These are phyloP conservation scores for Penicillium taxi DNA, from an alignment of 495 filamentous ascomycete genomes.

Conservation along the genomic window DNA sequence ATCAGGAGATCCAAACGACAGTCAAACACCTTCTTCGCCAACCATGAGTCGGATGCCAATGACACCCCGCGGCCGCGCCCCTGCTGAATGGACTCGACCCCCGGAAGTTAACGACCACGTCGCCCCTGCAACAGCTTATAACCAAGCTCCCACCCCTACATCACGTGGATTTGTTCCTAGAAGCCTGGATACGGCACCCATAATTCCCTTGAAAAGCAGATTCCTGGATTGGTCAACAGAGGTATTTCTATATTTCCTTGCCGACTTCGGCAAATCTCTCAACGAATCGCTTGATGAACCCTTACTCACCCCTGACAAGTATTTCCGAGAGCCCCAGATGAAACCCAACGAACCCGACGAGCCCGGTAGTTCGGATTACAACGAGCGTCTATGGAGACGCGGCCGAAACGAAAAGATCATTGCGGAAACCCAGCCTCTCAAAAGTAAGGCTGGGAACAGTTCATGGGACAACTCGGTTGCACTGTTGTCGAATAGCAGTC, in stretches of 20 bases:
- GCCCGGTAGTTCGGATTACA: conserved; percentile 95
- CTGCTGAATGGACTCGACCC: conserved; percentile 63
- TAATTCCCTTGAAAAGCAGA: conserved; percentile 66
- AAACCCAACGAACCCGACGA: conserved; percentile 91
- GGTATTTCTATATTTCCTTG: conserved; percentile 34
- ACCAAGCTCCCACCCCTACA: conserved; percentile 65
- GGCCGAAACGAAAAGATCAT: conserved; percentile 90
- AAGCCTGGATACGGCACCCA: conserved; percentile 45
- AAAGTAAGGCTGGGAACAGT: conserved; percentile 71
- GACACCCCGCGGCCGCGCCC: conserved; percentile 49
- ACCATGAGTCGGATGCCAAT: conserved; percentile 36
- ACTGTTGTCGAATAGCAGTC: conserved; percentile 77
- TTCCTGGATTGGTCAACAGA: conserved; percentile 96
- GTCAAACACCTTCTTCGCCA: conserved; percentile 26
- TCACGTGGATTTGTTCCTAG: conserved; percentile 63
- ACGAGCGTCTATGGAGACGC: conserved; percentile 85
- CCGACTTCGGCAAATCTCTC: neutral
- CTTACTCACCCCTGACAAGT: conserved; percentile 43
- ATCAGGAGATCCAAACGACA: conserved; percentile 22
- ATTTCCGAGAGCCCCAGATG: conserved; percentile 99
- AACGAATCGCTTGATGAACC: conserved; percentile 7
- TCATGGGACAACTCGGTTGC: conserved; percentile 72
- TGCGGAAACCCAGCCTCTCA: conserved; percentile 83
- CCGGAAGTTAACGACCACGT: conserved; percentile 72
- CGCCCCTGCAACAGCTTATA: conserved; percentile 60